Evolutionary conservation across 2,329 filamentous ascomycete genomes (phyloP).

Genomic region (Colletotrichum chrysophilum): DNA sequence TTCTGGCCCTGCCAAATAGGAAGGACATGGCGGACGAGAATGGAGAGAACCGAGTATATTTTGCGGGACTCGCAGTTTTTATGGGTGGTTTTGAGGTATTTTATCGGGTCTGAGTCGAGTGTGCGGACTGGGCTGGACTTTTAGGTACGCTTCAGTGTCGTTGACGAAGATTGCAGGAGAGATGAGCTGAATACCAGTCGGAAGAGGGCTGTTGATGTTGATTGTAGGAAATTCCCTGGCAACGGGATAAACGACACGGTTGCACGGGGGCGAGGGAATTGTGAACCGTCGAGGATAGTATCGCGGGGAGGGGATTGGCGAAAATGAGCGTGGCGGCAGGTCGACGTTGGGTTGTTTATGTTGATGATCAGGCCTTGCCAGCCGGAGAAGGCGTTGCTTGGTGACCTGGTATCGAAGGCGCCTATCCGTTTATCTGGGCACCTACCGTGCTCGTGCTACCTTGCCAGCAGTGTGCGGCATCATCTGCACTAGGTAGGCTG

Average conservation of each 20-base stretch:
- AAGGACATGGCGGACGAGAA: conserved; percentile 52
- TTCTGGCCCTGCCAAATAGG: conserved; percentile 58
- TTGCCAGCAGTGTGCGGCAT: not conserved
- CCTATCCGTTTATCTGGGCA: not conserved
- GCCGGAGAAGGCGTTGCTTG: not conserved
- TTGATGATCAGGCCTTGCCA: not conserved
- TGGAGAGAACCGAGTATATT: not conserved
- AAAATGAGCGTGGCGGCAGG: not conserved
- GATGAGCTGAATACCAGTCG: not conserved
- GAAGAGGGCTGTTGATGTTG: not conserved
- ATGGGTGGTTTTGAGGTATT: not conserved
- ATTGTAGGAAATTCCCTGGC: not conserved
- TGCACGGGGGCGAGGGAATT: not conserved
- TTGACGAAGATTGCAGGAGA: not conserved
- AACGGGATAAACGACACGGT: too few species aligned
- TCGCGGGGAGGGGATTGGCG: not conserved
- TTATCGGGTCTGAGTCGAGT: not conserved
- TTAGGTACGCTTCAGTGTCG: not conserved
- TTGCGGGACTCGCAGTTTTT: not conserved
- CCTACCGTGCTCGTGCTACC: not conserved
- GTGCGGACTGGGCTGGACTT: not conserved
- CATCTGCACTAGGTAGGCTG: not conserved
- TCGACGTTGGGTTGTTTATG: not conserved
- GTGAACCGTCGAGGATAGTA: not conserved
- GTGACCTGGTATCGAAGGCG: not conserved